Conservation (phyloP, 1,284 basidiomycete species). For the Ustilago shanxiensis region DNA sequence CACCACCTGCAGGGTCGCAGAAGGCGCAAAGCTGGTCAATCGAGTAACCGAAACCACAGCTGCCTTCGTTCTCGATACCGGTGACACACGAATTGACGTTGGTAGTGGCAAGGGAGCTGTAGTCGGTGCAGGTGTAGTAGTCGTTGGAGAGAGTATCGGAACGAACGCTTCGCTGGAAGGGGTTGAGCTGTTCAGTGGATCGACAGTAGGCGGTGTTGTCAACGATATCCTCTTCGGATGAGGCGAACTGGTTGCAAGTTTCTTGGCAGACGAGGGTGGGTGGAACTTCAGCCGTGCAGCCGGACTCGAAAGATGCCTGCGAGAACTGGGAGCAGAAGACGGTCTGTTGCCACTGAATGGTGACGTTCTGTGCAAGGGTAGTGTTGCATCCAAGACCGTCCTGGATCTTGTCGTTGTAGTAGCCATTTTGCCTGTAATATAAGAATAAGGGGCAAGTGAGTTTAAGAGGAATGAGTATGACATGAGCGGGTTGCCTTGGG, state of each 20-base stretch:
- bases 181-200: slow-evolving; percentile 55
- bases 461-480: not conserved
- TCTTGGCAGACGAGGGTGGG: slow-evolving; percentile 65
- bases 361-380: slow-evolving; percentile 54
- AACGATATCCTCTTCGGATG: slow-evolving; percentile 56
- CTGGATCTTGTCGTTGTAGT: slow-evolving; percentile 54
- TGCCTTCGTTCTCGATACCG: slow-evolving; percentile 71
- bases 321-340: slow-evolving; percentile 65
- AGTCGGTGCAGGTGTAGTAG: slow-evolving; percentile 70
- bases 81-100: slow-evolving; percentile 70
- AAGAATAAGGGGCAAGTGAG: not conserved
- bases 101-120: slow-evolving; percentile 70
- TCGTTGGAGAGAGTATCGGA: slow-evolving; percentile 69
- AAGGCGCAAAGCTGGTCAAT: slow-evolving; percentile 71
- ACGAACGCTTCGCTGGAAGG: slow-evolving; percentile 58
- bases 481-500: not conserved
- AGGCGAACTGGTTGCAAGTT: slow-evolving; percentile 59
- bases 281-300: slow-evolving; percentile 56
- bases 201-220: slow-evolving; percentile 61
- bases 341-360: slow-evolving; percentile 63
- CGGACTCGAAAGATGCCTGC: slow-evolving; percentile 55
- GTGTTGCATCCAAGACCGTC: slow-evolving; percentile 60
- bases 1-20: slow-evolving; percentile 66
- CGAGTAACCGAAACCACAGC: slow-evolving; percentile 72
- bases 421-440: slow-evolving; percentile 60